phyloP scores from a whole-genome alignment of 129 eudicot species.

The Flaveria ramosissima region DNA sequence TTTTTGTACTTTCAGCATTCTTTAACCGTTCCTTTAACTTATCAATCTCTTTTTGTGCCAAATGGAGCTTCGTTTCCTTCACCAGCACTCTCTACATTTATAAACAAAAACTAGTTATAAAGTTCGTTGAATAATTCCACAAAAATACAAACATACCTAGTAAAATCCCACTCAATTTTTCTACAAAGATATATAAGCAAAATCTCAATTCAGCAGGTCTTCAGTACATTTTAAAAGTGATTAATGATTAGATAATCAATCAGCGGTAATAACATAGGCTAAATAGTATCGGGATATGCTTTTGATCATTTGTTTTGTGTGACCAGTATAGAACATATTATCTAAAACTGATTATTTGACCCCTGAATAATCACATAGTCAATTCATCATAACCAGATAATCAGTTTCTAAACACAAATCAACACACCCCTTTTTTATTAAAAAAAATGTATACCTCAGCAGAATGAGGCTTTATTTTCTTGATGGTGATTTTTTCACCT shows the following conservation, averaged over 20 bases:
- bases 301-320: background rate
- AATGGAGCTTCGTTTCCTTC: slow-evolving; percentile 73
- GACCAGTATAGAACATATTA: background rate
- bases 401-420: background rate
- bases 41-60: slow-evolving; percentile 75
- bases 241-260: background rate
- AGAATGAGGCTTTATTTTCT: slow-evolving; percentile 67
- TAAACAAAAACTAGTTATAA: slow-evolving; percentile 6
- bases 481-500: slow-evolving; percentile 66
- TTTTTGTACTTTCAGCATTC: slow-evolving; percentile 74
- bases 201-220: background rate
- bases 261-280: background rate
- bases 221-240: too few species aligned
- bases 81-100: slow-evolving; percentile 60
- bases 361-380: background rate
- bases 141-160: background rate
- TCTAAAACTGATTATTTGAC: background rate
- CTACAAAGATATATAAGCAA: background rate
- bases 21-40: slow-evolving; percentile 72
- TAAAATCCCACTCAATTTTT: background rate
- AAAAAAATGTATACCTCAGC: slow-evolving; percentile 61
- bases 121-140: background rate
- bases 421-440: background rate
- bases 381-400: background rate
- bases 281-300: background rate